Conservation (phyloP, 768 basidiomycete genomes). For the Kockovaella imperatae region DNA sequence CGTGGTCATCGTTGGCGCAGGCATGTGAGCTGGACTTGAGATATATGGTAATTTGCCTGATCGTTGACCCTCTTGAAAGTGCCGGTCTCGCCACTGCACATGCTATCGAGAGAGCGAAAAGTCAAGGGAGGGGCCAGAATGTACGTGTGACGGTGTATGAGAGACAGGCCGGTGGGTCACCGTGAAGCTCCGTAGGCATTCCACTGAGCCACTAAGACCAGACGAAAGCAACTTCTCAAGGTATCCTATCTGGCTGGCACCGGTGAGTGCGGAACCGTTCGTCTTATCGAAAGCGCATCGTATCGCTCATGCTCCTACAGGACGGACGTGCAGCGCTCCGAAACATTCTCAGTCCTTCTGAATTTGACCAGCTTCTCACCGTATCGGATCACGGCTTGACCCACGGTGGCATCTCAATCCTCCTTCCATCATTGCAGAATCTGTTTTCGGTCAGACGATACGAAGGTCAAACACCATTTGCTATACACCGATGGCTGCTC, state of each 20-base stretch:
- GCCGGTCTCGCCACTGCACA: conserved; percentile 11
- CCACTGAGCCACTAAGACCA: neutral
- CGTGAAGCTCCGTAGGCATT: neutral
- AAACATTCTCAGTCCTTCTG: conserved; percentile 1
- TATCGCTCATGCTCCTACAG: neutral
- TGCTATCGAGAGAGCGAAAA: conserved; percentile 2
- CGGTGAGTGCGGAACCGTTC: neutral
- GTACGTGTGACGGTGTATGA: conserved; percentile 8
- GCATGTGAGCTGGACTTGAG: too few relatives aligned
- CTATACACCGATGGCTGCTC: conserved; percentile 9
- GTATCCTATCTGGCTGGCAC: conserved; percentile 7
- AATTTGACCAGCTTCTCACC: neutral
- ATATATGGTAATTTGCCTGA: too few relatives aligned
- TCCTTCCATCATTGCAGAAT: neutral
- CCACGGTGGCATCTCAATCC: conserved; percentile 13
- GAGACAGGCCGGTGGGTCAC: neutral
- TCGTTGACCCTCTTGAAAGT: too few relatives aligned
- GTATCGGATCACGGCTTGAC: conserved; percentile 3
- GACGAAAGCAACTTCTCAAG: neutral
- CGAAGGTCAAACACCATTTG: conserved; percentile 6
- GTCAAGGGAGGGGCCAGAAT: neutral
- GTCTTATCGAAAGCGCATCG: neutral
- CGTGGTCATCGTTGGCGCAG: conserved; percentile 10
- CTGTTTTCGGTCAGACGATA: conserved; percentile 3
- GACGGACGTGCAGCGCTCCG: conserved; percentile 9